phyloP scores from a whole-genome alignment of 192 early-diverging fungal species.

The Phycomyces blakesleeanus region DNA sequence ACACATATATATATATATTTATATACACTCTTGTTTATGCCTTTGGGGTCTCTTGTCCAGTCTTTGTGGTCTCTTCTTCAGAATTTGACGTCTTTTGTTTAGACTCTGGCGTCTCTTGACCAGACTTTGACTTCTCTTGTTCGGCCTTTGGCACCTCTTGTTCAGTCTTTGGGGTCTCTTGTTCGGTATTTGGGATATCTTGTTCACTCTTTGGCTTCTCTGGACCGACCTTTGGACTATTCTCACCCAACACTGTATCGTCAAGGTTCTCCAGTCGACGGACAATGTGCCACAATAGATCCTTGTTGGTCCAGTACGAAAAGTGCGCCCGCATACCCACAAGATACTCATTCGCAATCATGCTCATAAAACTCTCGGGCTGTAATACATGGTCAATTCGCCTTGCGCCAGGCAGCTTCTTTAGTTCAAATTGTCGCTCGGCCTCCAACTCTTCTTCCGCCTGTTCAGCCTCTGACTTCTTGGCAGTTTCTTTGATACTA shows the following conservation, averaged over 20 bases:
- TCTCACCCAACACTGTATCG: not conserved
- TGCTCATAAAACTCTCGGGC: constrained; percentile 46
- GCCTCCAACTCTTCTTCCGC: not conserved
- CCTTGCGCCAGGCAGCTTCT: constrained; percentile 17
- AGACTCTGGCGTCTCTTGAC: no score
- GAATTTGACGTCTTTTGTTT: no score
- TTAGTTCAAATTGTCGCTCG: constrained; percentile 9
- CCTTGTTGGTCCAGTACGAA: constrained; percentile 54
- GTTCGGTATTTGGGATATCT: no score
- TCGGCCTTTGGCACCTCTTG: no score
- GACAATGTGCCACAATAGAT: constrained; percentile 39
- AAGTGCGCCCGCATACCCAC: constrained; percentile 53
- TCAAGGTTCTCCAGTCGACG: constrained; percentile 27
- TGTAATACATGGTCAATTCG: constrained; percentile 50
- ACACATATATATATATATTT: no score
- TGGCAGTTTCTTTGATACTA: not conserved
- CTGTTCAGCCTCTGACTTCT: not conserved
- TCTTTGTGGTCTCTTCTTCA: no score
- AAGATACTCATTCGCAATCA: constrained; percentile 53
- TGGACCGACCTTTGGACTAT: no score
- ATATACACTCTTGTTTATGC: no score
- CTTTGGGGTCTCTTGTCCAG: no score
- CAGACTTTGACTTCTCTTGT: no score
- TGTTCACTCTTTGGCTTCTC: no score
- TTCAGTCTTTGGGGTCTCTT: no score